These are phyloP conservation scores for Chlamydomonas incerta DNA, from an alignment of 139 green algal species.

Conservation along the genomic window DNA sequence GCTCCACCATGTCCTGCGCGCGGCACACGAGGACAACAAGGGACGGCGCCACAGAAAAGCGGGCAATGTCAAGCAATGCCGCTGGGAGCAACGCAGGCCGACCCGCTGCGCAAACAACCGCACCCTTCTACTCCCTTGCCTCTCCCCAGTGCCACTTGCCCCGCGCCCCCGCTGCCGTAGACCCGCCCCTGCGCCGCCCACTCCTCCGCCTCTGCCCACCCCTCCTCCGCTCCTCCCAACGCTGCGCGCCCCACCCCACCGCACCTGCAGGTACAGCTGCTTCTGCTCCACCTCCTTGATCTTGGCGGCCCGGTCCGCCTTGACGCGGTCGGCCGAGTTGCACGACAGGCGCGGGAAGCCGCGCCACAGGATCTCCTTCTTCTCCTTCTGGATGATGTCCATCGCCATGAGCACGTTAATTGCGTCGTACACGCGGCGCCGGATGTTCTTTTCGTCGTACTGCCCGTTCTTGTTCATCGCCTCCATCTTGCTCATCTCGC, in stretches of 20 bases:
- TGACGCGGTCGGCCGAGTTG: slow-evolving; percentile 51
- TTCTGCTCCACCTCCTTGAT: slow-evolving; percentile 62
- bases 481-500: slow-evolving; percentile 55
- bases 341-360: slow-evolving; percentile 49
- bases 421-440: slow-evolving; percentile 95
- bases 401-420: slow-evolving; percentile 98
- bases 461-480: slow-evolving; percentile 35
- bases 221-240: too few relatives aligned
- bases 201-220: too few relatives aligned
- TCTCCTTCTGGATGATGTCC: slow-evolving; percentile 93
- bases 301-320: slow-evolving; percentile 49
- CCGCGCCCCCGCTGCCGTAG: too few relatives aligned
- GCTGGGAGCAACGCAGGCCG: too few relatives aligned
- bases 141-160: too few relatives aligned
- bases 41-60: too few relatives aligned
- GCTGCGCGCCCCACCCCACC: background rate
- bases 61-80: too few relatives aligned
- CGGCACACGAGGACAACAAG: background rate
- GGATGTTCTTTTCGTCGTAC: slow-evolving; percentile 49
- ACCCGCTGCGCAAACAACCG: too few relatives aligned
- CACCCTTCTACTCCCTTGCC: too few relatives aligned
- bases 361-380: slow-evolving; percentile 81
- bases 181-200: too few relatives aligned
- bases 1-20: slow-evolving; percentile 76
- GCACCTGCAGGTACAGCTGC: slow-evolving; percentile 60